A percentile compares a stretch with the other conserved stretches of the same genome.
Conservation (phyloP, 495 filamentous ascomycete genomes). For the Podospora comata region DNA sequence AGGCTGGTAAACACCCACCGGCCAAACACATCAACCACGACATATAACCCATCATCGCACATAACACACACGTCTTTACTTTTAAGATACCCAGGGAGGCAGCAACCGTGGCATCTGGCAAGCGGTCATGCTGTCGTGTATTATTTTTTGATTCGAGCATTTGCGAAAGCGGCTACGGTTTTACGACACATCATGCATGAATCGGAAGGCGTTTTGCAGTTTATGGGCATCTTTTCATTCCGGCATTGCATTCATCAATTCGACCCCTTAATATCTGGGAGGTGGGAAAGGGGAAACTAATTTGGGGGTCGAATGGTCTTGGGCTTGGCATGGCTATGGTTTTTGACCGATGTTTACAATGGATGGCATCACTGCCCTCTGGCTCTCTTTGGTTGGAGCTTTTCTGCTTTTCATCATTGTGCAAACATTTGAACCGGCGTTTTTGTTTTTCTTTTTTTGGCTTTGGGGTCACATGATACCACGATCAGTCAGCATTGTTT, state of each 20-base stretch:
- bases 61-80: slow-evolving; percentile 26
- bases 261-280: slow-evolving; percentile 21
- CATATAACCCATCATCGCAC: slow-evolving; percentile 22
- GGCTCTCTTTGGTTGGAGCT: slow-evolving; percentile 13
- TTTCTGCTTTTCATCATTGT: slow-evolving; percentile 17
- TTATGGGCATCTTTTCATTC: slow-evolving; percentile 9
- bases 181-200: slow-evolving; percentile 44
- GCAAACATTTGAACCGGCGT: slow-evolving; percentile 17
- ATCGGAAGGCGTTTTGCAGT: slow-evolving; percentile 42
- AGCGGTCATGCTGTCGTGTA: slow-evolving; percentile 40
- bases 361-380: slow-evolving; percentile 35
- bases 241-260: slow-evolving; percentile 31
- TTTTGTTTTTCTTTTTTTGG: slow-evolving; percentile 18
- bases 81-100: slow-evolving; percentile 31
- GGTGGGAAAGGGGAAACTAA: neutral
- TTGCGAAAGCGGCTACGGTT: slow-evolving; percentile 33
- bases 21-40: slow-evolving; percentile 10
- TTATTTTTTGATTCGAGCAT: slow-evolving; percentile 38
- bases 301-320: slow-evolving; percentile 30
- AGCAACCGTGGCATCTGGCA: slow-evolving; percentile 28
- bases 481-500: slow-evolving; percentile 23
- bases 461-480: slow-evolving; percentile 25
- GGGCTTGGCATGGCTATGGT: slow-evolving; percentile 26
- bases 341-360: slow-evolving; percentile 37
- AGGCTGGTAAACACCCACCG: slow-evolving; percentile 46